Conservation (phyloP, 306 rosid species). For the Fragaria iinumae region DNA sequence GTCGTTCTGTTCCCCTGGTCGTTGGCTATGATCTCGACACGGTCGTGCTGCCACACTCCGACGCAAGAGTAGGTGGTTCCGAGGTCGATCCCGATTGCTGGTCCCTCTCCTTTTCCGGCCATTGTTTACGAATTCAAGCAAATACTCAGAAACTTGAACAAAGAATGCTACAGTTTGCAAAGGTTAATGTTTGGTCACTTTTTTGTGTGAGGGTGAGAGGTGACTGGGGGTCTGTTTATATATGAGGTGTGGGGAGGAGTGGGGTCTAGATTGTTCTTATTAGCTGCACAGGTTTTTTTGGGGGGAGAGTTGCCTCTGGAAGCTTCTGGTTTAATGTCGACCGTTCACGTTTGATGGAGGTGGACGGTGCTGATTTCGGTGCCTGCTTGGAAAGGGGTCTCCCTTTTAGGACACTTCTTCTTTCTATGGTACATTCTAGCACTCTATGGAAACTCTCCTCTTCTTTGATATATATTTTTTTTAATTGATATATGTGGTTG, state of each 20-base stretch:
- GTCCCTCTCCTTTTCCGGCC: constrained; percentile 11
- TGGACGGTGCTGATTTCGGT: background rate
- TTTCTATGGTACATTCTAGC: too few relatives aligned
- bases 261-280: background rate
- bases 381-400: background rate
- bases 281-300: background rate
- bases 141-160: background rate
- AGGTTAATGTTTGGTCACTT: background rate
- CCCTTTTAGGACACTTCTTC: too few relatives aligned
- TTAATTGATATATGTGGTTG: too few relatives aligned
- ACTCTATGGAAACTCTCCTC: too few relatives aligned
- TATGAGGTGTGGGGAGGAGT: background rate
- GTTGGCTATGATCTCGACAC: constrained; percentile 11
- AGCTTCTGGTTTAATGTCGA: background rate
- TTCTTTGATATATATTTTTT: too few relatives aligned
- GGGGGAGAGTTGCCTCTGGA: background rate
- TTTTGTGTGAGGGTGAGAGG: background rate
- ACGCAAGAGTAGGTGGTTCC: constrained; percentile 9
- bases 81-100: background rate
- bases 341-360: background rate
- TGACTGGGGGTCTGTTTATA: background rate
- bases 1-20: background rate
- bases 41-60: constrained; percentile 11
- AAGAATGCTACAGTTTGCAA: background rate
- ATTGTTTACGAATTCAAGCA: too few relatives aligned